phyloP scores from a whole-genome alignment of 192 early-diverging fungal genomes.

The Coemansia sp. region DNA sequence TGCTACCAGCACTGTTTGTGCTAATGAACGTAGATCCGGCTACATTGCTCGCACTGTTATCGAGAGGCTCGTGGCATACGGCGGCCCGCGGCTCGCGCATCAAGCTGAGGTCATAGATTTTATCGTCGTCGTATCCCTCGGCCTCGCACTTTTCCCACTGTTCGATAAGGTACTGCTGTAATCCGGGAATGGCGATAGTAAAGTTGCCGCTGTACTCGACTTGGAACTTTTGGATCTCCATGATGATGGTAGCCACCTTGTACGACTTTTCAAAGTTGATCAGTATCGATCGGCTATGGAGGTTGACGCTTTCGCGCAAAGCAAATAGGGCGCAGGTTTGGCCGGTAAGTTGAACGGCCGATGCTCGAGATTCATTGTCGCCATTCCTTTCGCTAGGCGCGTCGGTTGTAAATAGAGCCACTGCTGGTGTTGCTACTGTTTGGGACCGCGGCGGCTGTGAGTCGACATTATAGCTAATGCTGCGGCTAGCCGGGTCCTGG shows the following conservation, averaged over 20 bases:
- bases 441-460: neutral
- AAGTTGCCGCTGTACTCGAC: conserved; percentile 63
- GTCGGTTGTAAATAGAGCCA: neutral
- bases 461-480: neutral
- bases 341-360: conserved; percentile 33
- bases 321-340: conserved; percentile 48
- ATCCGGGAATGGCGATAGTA: conserved; percentile 48
- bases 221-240: conserved; percentile 76
- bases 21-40: neutral
- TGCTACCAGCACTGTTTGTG: neutral
- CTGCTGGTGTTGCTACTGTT: neutral
- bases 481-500: neutral
- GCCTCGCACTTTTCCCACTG: conserved; percentile 40
- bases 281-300: conserved; percentile 47
- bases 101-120: conserved; percentile 44
- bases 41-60: neutral
- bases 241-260: conserved; percentile 60
- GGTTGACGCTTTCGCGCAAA: conserved; percentile 24
- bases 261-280: conserved; percentile 85
- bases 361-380: neutral
- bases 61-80: neutral
- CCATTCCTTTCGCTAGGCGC: neutral
- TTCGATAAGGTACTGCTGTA: conserved; percentile 52
- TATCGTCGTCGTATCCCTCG: conserved; percentile 48
- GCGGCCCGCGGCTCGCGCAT: conserved; percentile 39